phyloP scores from a whole-genome alignment of 371 early-diverging fungal species.

The Actinomortierella ambigua region DNA sequence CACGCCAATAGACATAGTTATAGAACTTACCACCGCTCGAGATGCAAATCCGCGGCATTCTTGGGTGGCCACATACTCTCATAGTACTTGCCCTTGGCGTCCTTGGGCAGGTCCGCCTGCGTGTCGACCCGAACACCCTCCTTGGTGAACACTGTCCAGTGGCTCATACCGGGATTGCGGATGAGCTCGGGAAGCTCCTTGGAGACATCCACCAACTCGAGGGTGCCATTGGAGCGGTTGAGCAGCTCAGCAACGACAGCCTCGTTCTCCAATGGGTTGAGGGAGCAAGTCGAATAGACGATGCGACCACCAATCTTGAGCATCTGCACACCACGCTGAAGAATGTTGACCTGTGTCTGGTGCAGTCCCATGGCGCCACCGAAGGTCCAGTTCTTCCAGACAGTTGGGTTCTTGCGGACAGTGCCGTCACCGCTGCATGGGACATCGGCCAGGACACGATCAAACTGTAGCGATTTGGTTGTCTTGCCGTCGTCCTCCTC shows the following conservation, averaged over 20 bases:
- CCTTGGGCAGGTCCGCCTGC: slow-evolving; percentile 60
- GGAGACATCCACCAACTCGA: slow-evolving; percentile 87
- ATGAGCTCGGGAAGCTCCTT: slow-evolving; percentile 73
- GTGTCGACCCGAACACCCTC: slow-evolving; percentile 55
- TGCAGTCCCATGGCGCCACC: slow-evolving; percentile 83
- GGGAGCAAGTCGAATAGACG: slow-evolving; percentile 99
- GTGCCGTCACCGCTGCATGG: slow-evolving; percentile 99
- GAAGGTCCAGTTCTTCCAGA: slow-evolving; percentile 90
- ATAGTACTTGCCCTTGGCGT: slow-evolving; percentile 55
- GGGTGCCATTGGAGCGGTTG: slow-evolving; percentile 64
- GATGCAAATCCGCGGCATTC: slow-evolving; percentile 66
- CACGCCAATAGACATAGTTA: neutral
- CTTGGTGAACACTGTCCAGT: slow-evolving; percentile 83
- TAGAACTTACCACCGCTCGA: slow-evolving; percentile 78
- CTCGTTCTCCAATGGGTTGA: slow-evolving; percentile 98
- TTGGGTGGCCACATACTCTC: slow-evolving; percentile 77
- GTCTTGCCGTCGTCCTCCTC: slow-evolving; percentile 6
- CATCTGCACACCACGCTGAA: slow-evolving; percentile 88
- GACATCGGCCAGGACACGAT: slow-evolving; percentile 97
- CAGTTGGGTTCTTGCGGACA: slow-evolving; percentile 92
- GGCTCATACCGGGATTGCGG: slow-evolving; percentile 77
- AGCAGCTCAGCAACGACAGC: slow-evolving; percentile 92
- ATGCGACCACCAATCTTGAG: slow-evolving; percentile 92
- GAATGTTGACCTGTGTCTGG: slow-evolving; percentile 85
- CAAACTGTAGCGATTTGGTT: slow-evolving; percentile 72